Evolutionary conservation across 306 rosid genomes (phyloP).

Genomic region (Mimosa bimucronata): DNA sequence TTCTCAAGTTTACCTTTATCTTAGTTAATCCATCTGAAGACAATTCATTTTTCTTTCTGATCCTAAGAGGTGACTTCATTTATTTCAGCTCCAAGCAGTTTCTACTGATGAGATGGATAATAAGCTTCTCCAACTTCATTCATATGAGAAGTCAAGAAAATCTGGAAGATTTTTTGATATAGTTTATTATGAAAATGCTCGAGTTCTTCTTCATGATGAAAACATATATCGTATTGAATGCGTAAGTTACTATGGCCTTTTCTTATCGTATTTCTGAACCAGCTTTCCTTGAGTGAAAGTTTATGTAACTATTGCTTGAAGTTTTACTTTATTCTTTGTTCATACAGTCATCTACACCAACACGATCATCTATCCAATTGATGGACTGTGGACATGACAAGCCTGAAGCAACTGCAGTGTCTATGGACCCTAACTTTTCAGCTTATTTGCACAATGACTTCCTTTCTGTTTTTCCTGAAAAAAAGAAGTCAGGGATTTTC

Average conservation of each 20-base stretch:
- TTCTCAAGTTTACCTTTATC: slow-evolving; percentile 13
- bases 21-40: background rate
- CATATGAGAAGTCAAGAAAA: slow-evolving; percentile 93
- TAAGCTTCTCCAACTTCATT: slow-evolving; percentile 86
- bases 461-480: slow-evolving; percentile 77
- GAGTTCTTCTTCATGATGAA: slow-evolving; percentile 97
- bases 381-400: slow-evolving; percentile 96
- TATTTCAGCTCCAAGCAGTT: slow-evolving; percentile 82
- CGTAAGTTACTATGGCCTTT: slow-evolving; percentile 53
- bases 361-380: slow-evolving; percentile 76
- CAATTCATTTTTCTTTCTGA: slow-evolving; percentile 31
- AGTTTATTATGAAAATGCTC: slow-evolving; percentile 96
- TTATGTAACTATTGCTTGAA: slow-evolving; percentile 5
- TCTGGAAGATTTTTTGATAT: slow-evolving; percentile 73
- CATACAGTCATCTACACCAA: slow-evolving; percentile 66
- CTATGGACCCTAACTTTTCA: slow-evolving; percentile 92
- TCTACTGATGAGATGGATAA: slow-evolving; percentile 91
- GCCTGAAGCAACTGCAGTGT: slow-evolving; percentile 92
- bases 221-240: slow-evolving; percentile 90
- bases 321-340: slow-evolving; percentile 29
- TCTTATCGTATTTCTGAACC: slow-evolving; percentile 26
- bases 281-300: slow-evolving; percentile 17
- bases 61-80: slow-evolving; percentile 19
- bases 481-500: slow-evolving; percentile 81
- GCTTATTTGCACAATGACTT: slow-evolving; percentile 77